Evolutionary conservation across 2,329 filamentous ascomycete species (phyloP).

Genomic region (Talaromyces pinophilus): DNA sequence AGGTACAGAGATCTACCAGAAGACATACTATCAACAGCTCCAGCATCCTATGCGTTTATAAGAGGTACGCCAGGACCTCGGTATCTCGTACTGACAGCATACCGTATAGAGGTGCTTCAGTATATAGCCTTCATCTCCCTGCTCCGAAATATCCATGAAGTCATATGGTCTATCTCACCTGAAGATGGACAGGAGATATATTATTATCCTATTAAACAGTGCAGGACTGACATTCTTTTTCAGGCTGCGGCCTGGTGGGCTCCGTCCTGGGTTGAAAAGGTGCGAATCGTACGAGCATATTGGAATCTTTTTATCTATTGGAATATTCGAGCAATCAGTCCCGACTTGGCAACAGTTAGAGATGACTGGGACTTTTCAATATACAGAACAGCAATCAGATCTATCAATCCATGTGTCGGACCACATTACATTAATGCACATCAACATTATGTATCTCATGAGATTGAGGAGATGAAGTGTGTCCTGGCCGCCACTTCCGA

Average conservation of each 20-base stretch:
- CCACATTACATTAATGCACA: background rate
- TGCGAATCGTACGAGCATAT: conserved; percentile 14
- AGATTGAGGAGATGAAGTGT: conserved; percentile 22
- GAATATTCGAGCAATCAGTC: conserved; percentile 9
- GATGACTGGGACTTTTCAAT: background rate
- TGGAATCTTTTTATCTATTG: conserved; percentile 19
- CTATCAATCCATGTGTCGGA: background rate
- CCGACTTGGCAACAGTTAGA: background rate
- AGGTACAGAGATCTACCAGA: conserved; percentile 5
- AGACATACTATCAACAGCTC: conserved; percentile 11
- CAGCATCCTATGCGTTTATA: conserved; percentile 16
- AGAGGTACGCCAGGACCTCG: conserved; percentile 13
- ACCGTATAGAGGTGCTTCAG: conserved; percentile 18
- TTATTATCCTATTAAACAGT: conserved; percentile 7
- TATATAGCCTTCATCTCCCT: conserved; percentile 16
- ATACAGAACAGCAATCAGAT: background rate
- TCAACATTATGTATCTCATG: background rate
- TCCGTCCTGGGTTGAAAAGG: conserved; percentile 11
- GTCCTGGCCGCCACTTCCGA: conserved; percentile 14
- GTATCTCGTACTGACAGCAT: conserved; percentile 16
- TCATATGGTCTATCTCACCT: background rate
- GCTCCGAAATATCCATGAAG: conserved; percentile 22
- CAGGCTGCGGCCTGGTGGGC: conserved; percentile 15
- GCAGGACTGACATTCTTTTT: background rate
- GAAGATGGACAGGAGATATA: background rate